A percentile compares a stretch with the other conserved stretches of the same genome.
phyloP scores from a whole-genome alignment of 176 grass and related monocot genomes.

The Zea mays region Zm-B73-REFERENCE-NAM-5.0 NC_050105.1:149426501-149427000 shows the following conservation, averaged over 20 bases:
- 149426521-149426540: not conserved
- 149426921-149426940: too few relatives aligned
- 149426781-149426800: not conserved
- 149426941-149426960: too few relatives aligned
- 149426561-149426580: not conserved
- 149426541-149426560: not conserved
- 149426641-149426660: not conserved
- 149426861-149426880: too few relatives aligned
- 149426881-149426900: too few relatives aligned
- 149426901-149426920: too few relatives aligned
- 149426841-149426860: too few relatives aligned
- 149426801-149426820: not conserved
- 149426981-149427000: too few relatives aligned
- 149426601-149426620: too few relatives aligned
- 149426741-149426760: constrained; percentile 32
- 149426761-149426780: not conserved
- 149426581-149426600: too few relatives aligned
- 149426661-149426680: not conserved
- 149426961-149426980: too few relatives aligned
- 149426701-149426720: not conserved
- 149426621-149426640: not conserved
- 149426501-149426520: not conserved
- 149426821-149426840: not conserved
- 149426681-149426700: not conserved
- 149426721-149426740: constrained; percentile 17